phyloP scores from a whole-genome alignment of 2,329 filamentous ascomycete genomes.

The Hysterium pulicare region DNA sequence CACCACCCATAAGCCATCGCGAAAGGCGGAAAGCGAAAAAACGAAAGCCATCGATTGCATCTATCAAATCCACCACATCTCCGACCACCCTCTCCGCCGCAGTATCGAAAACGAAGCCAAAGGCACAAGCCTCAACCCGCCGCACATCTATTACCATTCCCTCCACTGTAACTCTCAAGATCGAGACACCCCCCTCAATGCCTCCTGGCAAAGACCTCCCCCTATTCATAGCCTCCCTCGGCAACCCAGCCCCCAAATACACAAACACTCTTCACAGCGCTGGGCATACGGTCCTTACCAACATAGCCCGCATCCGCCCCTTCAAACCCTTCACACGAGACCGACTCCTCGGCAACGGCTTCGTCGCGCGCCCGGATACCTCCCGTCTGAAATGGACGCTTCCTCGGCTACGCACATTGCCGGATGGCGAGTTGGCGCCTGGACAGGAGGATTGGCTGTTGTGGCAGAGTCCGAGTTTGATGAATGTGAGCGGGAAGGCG shows the following conservation, averaged over 20 bases:
- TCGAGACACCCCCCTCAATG: constrained; percentile 11
- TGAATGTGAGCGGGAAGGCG: constrained; percentile 80
- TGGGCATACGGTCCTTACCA: constrained; percentile 72
- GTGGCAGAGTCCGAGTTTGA: constrained; percentile 70
- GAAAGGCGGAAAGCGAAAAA: constrained; percentile 1
- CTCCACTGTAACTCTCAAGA: neutral
- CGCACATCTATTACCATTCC: neutral
- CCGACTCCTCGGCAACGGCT: constrained; percentile 25
- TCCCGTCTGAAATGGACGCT: constrained; percentile 1
- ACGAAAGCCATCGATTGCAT: neutral
- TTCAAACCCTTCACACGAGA: constrained; percentile 50
- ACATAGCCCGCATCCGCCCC: constrained; percentile 19
- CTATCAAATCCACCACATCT: neutral
- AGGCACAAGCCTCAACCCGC: neutral
- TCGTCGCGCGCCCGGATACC: constrained; percentile 25
- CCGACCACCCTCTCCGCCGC: neutral
- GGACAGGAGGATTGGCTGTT: constrained; percentile 54
- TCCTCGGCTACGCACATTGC: neutral
- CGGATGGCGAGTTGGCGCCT: constrained; percentile 1
- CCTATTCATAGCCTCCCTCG: constrained; percentile 80
- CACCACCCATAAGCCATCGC: constrained; percentile 1
- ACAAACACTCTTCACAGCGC: constrained; percentile 80
- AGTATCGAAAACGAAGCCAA: neutral
- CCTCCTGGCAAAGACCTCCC: constrained; percentile 31
- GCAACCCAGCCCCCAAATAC: constrained; percentile 70